Conservation (phyloP, 192 early-diverging fungal species). For the Linnemannia zychae region DNA sequence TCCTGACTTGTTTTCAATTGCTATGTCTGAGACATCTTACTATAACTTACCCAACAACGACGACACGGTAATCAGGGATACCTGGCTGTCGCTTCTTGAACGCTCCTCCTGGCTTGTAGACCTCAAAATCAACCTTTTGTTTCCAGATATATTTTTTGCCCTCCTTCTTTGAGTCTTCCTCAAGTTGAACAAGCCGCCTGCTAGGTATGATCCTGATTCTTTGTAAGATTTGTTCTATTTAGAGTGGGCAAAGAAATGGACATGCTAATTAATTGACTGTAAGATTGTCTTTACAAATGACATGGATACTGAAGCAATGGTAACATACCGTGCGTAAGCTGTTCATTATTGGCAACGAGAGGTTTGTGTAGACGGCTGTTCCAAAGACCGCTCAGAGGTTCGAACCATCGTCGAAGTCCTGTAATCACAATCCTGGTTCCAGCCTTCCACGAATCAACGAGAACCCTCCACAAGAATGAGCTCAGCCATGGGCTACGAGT, state of each 20-base stretch:
- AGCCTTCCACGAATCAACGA: neutral
- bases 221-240: slow-evolving; percentile 47
- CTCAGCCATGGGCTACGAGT: neutral
- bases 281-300: neutral
- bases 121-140: slow-evolving; percentile 54
- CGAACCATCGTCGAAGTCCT: slow-evolving; percentile 4
- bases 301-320: neutral
- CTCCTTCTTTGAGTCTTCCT: neutral
- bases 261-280: neutral
- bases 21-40: neutral
- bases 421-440: neutral
- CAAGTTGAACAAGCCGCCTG: slow-evolving; percentile 3
- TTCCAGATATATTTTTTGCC: neutral
- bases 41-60: slow-evolving; percentile 49
- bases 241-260: neutral
- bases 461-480: neutral
- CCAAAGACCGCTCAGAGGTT: neutral
- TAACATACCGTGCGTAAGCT: slow-evolving; percentile 22
- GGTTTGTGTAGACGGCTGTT: neutral
- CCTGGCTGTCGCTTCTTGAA: slow-evolving; percentile 66
- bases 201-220: slow-evolving; percentile 53
- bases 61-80: slow-evolving; percentile 58
- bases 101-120: slow-evolving; percentile 57
- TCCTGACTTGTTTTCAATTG: neutral
- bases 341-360: slow-evolving; percentile 21